phyloP scores from a whole-genome alignment of 257 asterid species.

The Penstemon barbatus region DNA sequence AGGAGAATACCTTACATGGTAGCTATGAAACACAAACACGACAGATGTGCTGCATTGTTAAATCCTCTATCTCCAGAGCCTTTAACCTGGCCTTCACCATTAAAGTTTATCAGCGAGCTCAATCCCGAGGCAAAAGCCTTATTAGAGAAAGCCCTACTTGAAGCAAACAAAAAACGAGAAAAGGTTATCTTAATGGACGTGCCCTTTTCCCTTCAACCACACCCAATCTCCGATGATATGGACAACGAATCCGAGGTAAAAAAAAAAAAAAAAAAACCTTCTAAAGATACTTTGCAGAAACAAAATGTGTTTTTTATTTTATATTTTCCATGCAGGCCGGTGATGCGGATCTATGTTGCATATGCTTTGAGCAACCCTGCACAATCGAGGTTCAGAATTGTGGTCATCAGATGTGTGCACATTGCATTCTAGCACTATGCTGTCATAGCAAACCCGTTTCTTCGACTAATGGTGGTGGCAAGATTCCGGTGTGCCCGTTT shows the following conservation, averaged over 20 bases:
- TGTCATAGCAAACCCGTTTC: conserved; percentile 65
- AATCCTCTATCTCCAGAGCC: conserved; percentile 87
- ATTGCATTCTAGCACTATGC: conserved; percentile 67
- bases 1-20: conserved; percentile 79
- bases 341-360: conserved; percentile 65
- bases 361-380: conserved; percentile 75
- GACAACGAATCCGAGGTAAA: conserved; percentile 68
- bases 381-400: conserved; percentile 71
- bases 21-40: conserved; percentile 70
- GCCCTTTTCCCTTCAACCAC: conserved; percentile 33
- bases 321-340: conserved; percentile 43
- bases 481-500: conserved; percentile 72
- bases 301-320: background rate
- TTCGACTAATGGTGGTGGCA: conserved; percentile 30
- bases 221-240: conserved; percentile 29
- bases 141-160: conserved; percentile 66
- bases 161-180: conserved; percentile 71
- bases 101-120: conserved; percentile 77
- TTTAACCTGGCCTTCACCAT: conserved; percentile 75
- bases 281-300: background rate
- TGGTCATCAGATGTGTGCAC: conserved; percentile 89
- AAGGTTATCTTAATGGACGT: conserved; percentile 53
- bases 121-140: conserved; percentile 65
- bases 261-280: conserved; percentile 7
- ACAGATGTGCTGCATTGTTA: conserved; percentile 67